Conservation (phyloP, 2,329 filamentous ascomycete species). For the Monosporascus sp. region DNA sequence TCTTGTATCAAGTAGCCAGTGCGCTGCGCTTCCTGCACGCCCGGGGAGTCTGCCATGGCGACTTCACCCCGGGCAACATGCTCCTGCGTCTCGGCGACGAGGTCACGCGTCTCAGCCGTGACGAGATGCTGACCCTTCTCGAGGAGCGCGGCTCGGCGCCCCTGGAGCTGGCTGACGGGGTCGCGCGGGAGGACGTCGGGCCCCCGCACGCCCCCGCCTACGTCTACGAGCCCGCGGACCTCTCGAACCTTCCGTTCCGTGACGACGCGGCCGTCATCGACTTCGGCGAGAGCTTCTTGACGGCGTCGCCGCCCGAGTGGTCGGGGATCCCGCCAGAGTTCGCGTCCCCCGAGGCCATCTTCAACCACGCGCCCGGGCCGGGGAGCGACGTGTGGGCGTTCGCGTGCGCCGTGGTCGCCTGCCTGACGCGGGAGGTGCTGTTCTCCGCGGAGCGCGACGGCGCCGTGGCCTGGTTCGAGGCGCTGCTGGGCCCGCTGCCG, state of each 20-base stretch:
- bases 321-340: not conserved
- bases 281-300: constrained; percentile 1
- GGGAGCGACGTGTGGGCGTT: constrained; percentile 2
- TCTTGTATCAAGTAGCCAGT: not conserved
- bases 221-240: not conserved
- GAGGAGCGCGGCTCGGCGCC: not conserved
- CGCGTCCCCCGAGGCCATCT: constrained; percentile 1
- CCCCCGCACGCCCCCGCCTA: not conserved
- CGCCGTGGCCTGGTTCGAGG: not conserved
- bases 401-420: not conserved
- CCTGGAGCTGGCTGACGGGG: no score
- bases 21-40: constrained; percentile 1
- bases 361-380: not conserved
- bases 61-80: constrained; percentile 1
- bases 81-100: not conserved
- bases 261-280: not conserved
- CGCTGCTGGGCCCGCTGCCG: not conserved
- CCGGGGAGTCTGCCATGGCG: constrained; percentile 3
- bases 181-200: no score
- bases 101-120: not conserved
- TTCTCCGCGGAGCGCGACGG: not conserved
- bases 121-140: not conserved
- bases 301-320: not conserved
- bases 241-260: not conserved
- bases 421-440: not conserved